Evolutionary conservation across 129 eudicot species (phyloP), one percentile per base, ranked within the genome.

Genomic region (Lactuca sativa): DNA sequence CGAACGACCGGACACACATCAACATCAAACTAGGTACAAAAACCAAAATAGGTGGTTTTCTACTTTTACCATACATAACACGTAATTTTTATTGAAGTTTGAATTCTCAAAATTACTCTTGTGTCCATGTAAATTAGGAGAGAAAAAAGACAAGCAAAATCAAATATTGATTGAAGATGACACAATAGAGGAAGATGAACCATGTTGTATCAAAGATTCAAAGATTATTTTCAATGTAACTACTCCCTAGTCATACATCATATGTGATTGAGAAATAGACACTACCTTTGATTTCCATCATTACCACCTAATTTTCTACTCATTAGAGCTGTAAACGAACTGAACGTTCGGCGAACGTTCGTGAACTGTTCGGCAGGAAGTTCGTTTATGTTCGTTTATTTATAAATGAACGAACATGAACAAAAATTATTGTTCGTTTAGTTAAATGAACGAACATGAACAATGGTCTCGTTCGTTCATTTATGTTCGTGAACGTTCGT

Each of bases 261-360:
- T 38, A 64, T 15, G 59, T 32, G 59, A 49, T 51, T 4, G 34
- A 51, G 15, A 59, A 51, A 60, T 49, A 66, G 32, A 66, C 33
- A 32, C 14, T 10, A 48, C 6, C 70, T 7, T 65, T 49, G 18
- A 32, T 44, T 13, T 12, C 2, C 64, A 56, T 55, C 36, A 55
- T 56, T 41, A 34, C 25, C 18, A 56, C 74, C 63, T 56, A 55
- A 69, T 55, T 55, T 69, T 69, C 31, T 12, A 40, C 8, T 38
- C 74, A 69, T 55, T n/a, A n/a, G n/a, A n/a, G n/a, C n/a, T n/a
- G n/a, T n/a, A n/a, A n/a, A n/a, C n/a, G n/a, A n/a, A n/a, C n/a
- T n/a, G n/a, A n/a, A n/a, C n/a, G n/a, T n/a, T n/a, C n/a, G n/a
- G n/a, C n/a, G n/a, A n/a, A n/a, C n/a, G n/a, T n/a, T n/a, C n/a